Percentiles rank a stretch among this genome's conserved stretches.
Evolutionary conservation across 495 filamentous ascomycete species (phyloP).

Genomic region (Hypoxylon fuscum): DNA sequence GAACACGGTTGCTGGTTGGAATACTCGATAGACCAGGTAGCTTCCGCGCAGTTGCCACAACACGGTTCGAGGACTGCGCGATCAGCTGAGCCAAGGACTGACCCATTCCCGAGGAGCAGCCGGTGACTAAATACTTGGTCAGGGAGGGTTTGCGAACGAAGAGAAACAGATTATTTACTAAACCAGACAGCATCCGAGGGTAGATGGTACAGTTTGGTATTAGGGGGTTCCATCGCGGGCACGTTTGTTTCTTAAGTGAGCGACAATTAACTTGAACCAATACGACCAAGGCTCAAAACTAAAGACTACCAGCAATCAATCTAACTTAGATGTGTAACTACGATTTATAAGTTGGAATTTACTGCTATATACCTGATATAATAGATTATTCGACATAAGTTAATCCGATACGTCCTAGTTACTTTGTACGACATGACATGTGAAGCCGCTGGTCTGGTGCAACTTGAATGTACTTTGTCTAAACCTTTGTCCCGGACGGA

Average conservation of each 20-base stretch:
- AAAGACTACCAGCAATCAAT: background rate
- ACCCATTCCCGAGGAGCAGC: constrained; percentile 61
- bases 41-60: constrained; percentile 61
- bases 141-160: background rate
- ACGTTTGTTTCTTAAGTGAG: background rate
- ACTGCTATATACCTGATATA: background rate
- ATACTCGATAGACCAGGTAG: constrained; percentile 49
- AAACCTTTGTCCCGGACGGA: no score
- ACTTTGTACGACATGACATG: no score
- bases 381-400: background rate
- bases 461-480: no score
- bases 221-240: constrained; percentile 41
- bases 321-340: no score
- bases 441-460: no score
- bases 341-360: background rate
- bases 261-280: background rate
- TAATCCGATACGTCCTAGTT: background rate
- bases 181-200: constrained; percentile 61
- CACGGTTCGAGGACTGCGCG: constrained; percentile 49
- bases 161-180: constrained; percentile 45
- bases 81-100: constrained; percentile 52
- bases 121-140: constrained; percentile 50
- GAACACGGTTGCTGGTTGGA: constrained; percentile 45
- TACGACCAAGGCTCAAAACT: background rate
- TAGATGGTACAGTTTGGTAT: constrained; percentile 54